These are phyloP conservation scores for Musa acuminata DNA, from an alignment of 176 grass and related monocot species.

Conservation along the genomic window DNA sequence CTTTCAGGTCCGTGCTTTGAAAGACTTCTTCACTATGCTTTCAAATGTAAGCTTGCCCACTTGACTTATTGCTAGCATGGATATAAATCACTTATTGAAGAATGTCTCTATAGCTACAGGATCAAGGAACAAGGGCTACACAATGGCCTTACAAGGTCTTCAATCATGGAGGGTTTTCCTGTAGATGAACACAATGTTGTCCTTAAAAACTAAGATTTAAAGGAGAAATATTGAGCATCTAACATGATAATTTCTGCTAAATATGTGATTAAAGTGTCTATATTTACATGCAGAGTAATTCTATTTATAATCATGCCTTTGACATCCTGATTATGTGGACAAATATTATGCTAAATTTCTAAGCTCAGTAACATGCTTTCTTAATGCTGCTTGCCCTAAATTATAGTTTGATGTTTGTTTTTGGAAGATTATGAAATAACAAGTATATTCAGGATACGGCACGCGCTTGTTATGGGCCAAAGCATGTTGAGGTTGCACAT, in stretches of 20 bases:
- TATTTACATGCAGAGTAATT: not conserved
- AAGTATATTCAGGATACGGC: constrained; percentile 56
- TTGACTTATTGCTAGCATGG: not conserved
- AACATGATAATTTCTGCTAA: not conserved
- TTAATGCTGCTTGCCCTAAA: constrained; percentile 12
- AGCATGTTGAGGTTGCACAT: constrained; percentile 81
- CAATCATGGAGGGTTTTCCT: not conserved
- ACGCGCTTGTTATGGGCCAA: constrained; percentile 95
- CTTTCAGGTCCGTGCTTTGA: constrained; percentile 66
- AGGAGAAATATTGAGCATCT: not conserved
- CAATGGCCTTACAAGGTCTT: not conserved
- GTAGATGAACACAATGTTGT: too few relatives aligned
- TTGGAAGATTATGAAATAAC: constrained; percentile 13
- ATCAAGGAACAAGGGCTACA: not conserved
- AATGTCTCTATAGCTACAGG: not conserved
- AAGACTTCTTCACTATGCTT: constrained; percentile 92
- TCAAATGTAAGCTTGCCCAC: constrained; percentile 49
- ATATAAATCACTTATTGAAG: not conserved
- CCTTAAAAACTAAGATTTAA: too few relatives aligned
- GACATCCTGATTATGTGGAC: not conserved
- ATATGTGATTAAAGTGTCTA: not conserved
- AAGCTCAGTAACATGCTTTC: not conserved
- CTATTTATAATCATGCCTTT: not conserved
- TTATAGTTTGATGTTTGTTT: constrained; percentile 21
- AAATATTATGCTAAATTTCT: not conserved